A percentile compares a stretch with the other conserved stretches of the same genome.
Conservation (phyloP, 768 basidiomycete species). For the Tricholomella constricta region DNA sequence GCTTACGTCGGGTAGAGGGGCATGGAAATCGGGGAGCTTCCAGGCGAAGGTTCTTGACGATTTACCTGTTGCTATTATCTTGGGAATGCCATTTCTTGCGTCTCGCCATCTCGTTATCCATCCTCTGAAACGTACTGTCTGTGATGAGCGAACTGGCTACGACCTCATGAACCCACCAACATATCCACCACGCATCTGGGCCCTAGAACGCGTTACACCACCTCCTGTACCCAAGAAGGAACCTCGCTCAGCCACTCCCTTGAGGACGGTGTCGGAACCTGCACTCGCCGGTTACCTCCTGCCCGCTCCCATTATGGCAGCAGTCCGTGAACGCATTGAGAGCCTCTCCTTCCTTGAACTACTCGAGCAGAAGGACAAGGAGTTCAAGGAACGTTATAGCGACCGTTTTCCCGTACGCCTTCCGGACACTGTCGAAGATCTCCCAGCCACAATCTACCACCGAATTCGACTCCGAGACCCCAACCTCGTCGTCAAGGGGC, state of each 20-base stretch:
- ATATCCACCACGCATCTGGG: no score
- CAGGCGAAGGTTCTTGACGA: slow-evolving; percentile 18
- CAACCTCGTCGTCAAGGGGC: slow-evolving; percentile 19
- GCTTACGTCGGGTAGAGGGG: slow-evolving; percentile 11
- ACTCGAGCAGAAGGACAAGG: slow-evolving; percentile 2
- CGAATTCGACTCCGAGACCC: slow-evolving; percentile 25
- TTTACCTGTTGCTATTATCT: slow-evolving; percentile 22
- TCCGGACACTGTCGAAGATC: slow-evolving; percentile 4
- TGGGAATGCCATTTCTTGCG: no score
- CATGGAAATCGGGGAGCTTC: no score
- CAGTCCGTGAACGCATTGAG: slow-evolving; percentile 16
- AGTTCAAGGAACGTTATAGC: no score
- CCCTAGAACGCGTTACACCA: slow-evolving; percentile 1
- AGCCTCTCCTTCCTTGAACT: slow-evolving; percentile 23
- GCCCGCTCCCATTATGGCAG: slow-evolving; percentile 17
- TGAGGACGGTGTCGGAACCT: no score
- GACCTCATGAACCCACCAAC: no score
- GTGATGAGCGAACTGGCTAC: slow-evolving; percentile 13
- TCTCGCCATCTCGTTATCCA: slow-evolving; percentile 22
- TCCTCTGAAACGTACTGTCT: slow-evolving; percentile 13
- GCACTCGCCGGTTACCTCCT: no score
- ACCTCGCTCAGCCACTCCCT: no score
- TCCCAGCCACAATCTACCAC: slow-evolving; percentile 29
- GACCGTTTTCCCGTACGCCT: no score
- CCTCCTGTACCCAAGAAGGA: neutral